Base-by-base conservation (phyloP, 495 filamentous ascomycete genomes). In the Friedmanniomyces simplex region DNA sequence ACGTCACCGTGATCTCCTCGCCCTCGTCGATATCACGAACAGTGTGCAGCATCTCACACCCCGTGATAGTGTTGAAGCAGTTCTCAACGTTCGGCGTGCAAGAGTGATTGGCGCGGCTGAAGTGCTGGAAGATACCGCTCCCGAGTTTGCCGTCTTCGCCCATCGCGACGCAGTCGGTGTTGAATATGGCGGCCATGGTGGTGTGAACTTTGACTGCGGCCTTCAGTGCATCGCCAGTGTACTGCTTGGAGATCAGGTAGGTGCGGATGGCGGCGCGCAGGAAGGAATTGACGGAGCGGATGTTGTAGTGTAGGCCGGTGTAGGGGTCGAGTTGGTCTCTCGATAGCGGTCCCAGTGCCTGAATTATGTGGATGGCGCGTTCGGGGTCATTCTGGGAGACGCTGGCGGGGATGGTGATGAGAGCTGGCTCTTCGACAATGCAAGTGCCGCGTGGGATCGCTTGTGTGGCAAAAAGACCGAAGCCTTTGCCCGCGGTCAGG, bases 401-500 rank as follows among this genome's bases (percentile, higher is more conserved):
- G 21, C 11, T 47, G 4, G 50, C 5, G 36, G 77, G 76, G 16
- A 83, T 69, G 47, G 84, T 73, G 25, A 93, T 74, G 51, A 74
- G 73, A 49, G 89, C 80, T 0, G 83, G 78, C 56, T 93, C 83
- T 52, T 82, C 81, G 4, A 90, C 71, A 37, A 83, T 76, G 14
- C 81, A 79, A n/a, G 51, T 52, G 3, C 60, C 60, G 18, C 56
- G 42, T 18, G 8, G 46, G 55, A 63, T 59, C 28, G 30, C 24
- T 12, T 51, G 13, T 0, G 26, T 50, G 22, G 60, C 60, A 34
- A 63, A 55, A 2, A 59, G 50, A 10, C 60, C 60, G 7, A 43
- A 46, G 41, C 60, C 60, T 52, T 52, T 63, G 43, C 26, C 32
- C 16, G 50, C n/a, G 7, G 37, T 36, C 11, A 54, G 10, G 25